A percentile compares a stretch with the other conserved stretches of the same genome.
These are phyloP conservation scores for Arabidopsis arenosa DNA, from an alignment of 345 rosid species.

Conservation along the genomic window DNA sequence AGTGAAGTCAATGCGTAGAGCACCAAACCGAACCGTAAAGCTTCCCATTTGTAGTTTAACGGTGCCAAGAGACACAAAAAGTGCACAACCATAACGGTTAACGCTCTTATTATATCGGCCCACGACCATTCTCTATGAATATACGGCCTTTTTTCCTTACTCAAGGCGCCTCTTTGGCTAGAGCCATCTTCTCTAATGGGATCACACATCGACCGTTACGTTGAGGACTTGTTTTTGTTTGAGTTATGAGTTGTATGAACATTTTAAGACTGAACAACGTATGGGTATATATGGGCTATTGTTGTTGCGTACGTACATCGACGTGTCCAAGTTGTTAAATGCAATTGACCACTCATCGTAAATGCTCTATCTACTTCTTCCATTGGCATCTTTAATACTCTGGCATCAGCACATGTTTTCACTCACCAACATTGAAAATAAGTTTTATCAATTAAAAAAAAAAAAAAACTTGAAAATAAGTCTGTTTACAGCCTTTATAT, in stretches of 20 bases:
- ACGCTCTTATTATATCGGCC: slow-evolving; percentile 56
- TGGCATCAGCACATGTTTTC: slow-evolving; percentile 31
- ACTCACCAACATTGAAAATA: background rate
- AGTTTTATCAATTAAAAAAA: background rate
- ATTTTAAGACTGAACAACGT: background rate
- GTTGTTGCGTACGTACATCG: background rate
- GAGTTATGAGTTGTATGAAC: slow-evolving; percentile 1
- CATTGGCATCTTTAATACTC: background rate
- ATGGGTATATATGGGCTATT: slow-evolving; percentile 22
- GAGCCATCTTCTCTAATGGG: slow-evolving; percentile 25
- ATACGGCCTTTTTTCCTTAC: slow-evolving; percentile 41
- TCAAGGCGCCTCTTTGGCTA: slow-evolving; percentile 35
- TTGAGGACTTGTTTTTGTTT: background rate
- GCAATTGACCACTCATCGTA: slow-evolving; percentile 6
- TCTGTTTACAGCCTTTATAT: background rate
- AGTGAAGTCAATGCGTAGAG: slow-evolving; percentile 55
- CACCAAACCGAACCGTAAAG: slow-evolving; percentile 60
- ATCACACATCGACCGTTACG: slow-evolving; percentile 27
- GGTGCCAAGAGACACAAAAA: slow-evolving; percentile 69
- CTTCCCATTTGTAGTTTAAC: slow-evolving; percentile 67
- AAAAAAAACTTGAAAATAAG: background rate
- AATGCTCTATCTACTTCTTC: slow-evolving; percentile 29
- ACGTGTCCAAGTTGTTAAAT: slow-evolving; percentile 10
- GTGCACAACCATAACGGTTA: slow-evolving; percentile 58
- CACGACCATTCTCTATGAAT: slow-evolving; percentile 62